These are phyloP conservation scores for Suillus cothurnatus DNA, from an alignment of 768 basidiomycete species.

Conservation along the genomic window DNA sequence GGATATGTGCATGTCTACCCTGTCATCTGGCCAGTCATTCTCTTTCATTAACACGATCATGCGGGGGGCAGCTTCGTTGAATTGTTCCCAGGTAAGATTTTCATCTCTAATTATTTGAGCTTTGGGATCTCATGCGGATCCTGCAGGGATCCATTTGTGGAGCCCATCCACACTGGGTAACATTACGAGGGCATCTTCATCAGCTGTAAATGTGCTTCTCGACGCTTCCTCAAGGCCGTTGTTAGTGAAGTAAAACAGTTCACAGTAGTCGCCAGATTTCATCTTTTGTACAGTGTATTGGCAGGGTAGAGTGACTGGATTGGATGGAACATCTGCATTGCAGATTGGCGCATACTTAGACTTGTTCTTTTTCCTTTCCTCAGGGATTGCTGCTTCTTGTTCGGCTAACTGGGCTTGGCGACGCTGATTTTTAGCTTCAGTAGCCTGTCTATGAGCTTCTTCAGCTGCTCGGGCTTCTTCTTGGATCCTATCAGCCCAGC, in stretches of 20 bases:
- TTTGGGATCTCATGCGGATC: not conserved
- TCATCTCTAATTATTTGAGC: not conserved
- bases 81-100: no score
- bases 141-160: not conserved
- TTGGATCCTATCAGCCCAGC: no score
- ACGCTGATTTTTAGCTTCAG: no score
- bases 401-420: no score
- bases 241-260: constrained; percentile 11
- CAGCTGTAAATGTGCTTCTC: not conserved
- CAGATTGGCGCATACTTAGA: not conserved
- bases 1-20: constrained; percentile 12
- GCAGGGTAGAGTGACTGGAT: not conserved
- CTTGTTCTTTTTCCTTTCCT: constrained; percentile 5
- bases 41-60: no score
- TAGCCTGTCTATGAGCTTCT: no score
- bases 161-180: no score
- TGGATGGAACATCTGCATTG: not conserved
- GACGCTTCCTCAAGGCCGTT: not conserved
- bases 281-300: not conserved
- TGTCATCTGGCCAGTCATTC: constrained; percentile 9
- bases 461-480: no score
- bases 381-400: not conserved
- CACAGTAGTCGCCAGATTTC: not conserved
- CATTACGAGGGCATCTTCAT: not conserved
- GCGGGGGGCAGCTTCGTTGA: no score